Base-by-base conservation (phyloP, 2,329 filamentous ascomycete species). In the Colletotrichum sp. region DNA sequence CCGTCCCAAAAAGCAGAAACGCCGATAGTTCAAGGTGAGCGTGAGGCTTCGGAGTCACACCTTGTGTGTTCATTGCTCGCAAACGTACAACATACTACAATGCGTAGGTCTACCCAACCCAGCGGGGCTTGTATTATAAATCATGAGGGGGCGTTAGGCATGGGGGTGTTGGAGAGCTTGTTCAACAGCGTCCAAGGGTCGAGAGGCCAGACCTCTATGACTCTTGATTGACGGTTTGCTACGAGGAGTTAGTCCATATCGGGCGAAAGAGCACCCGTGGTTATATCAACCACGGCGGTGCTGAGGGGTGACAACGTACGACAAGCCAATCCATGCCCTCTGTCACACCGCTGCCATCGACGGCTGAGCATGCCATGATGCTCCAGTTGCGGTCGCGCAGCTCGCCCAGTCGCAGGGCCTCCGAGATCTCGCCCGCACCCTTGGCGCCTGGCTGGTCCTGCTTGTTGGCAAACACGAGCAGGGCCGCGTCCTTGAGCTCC, bases 301-400 rank as follows among this genome's bases (percentile, higher is more conserved):
- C 13, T 58, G 12, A 30, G 24, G 12, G 34, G 10, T 52, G 43
- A 21, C 28, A 69, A 88, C 89, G 85, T 86, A 96, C 95, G 89
- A 97, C 96, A 83, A 99, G 89, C 97, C 97, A 99, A 86, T 99
- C 97, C 97, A 99, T 99, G 75, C 97, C 97, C 86, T 99, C 97
- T 77, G 94, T 95, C 59, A 99, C 95, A 84, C 97, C 97, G 81
- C 94, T 94, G 58, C 97, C 97, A 83, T 98, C 97, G 72, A 99
- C 96, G 16, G 97, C 97, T 79, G 95, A 98, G 85, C 97, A 99
- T 26, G 96, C 96, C 84, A 99, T 96, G 83, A 99, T 99, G 85
- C 96, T 98, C 97, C 97, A 99, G 89, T 98, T 99, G 81, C 97
- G 91, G 85, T 99, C 97, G 81, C 96, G 94, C 83, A 99, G 87